Base-by-base conservation (phyloP, 108 stramenopile genomes). In the Skeletonema grethae region DNA sequence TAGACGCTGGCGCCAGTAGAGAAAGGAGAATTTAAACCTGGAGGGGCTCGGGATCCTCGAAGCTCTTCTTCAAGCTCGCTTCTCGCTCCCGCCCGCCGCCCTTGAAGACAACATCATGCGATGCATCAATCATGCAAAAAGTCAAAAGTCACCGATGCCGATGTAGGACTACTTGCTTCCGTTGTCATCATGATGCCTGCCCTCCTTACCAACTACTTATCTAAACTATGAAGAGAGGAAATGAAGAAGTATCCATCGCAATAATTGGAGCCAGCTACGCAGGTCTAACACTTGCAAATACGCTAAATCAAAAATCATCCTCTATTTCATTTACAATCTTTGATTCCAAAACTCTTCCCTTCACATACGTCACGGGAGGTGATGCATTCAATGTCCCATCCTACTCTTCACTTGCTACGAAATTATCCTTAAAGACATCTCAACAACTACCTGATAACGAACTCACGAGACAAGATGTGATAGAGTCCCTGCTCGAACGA, bases 181-280 rank as follows among this genome's bases (percentile, higher is more conserved):
- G 25, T 28, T 28, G 25, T 28, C 25, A 28, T 28, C 25, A 28
- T 28, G 1, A 28, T 28, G 25, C 25, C 25, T 28, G 25, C 25
- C 25, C 25, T 1, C 25, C 32, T 34, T 34, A 34, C 32, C 32
- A 34, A 7, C 32, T 5, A 34, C 32, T 34, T 0, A 1, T 1
- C 32, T 34, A 38, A 38, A 11, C 36, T 16, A 48, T 48, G 46
- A 48, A 48, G 46, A 18, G 6, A 6, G n/a, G 16, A 6, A 48
- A 7, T 4, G 16, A 18, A 48, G 46, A n/a, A 4, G 16, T 2
- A 18, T 18, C 18, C 29, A 41, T 74, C 35, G 75, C 69, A 7
- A 77, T 77, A 30, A 72, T 77, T 43, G 76, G 76, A 48, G 70
- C 70, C 13, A 72, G 71, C 76, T 77, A 72, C 35, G 76, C 71